Conservation (phyloP, 2,329 filamentous ascomycete genomes). For the Ramularia collo-cygni region DNA sequence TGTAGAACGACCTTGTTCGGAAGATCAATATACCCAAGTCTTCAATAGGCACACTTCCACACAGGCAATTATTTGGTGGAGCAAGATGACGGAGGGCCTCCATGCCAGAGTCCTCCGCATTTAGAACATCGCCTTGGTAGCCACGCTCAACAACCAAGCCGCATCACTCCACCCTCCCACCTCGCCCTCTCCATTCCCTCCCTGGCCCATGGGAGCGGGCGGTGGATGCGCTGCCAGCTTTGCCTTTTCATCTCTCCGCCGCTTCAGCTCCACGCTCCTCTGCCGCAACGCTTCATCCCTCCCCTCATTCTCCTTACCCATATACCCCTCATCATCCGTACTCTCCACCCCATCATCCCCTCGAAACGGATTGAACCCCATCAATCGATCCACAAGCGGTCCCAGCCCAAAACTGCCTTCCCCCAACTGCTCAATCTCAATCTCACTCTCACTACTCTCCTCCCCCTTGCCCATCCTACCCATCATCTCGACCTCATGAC, state of each 20-base stretch:
- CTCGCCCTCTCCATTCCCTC: conserved; percentile 33
- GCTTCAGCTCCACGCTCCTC: conserved; percentile 30
- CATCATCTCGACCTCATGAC: conserved; percentile 22
- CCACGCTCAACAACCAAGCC: conserved; percentile 51
- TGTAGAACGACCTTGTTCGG: too few species aligned
- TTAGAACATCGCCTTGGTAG: conserved; percentile 37
- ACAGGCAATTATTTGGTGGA: too few species aligned
- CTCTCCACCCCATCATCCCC: conserved; percentile 45
- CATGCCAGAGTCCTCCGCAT: background rate
- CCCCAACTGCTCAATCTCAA: conserved; percentile 48
- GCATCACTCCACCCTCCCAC: conserved; percentile 52
- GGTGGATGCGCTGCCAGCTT: conserved; percentile 16
- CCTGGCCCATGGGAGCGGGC: conserved; percentile 29
- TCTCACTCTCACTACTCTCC: conserved; percentile 37
- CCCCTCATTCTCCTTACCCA: conserved; percentile 22
- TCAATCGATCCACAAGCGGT: conserved; percentile 50
- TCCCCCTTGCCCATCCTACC: conserved; percentile 46
- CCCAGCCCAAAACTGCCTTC: conserved; percentile 50
- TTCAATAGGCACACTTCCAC: too few species aligned
- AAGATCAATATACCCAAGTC: too few species aligned
- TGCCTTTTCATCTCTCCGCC: conserved; percentile 30
- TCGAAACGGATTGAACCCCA: conserved; percentile 52
- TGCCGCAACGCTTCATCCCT: conserved; percentile 24
- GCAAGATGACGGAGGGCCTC: too few species aligned
- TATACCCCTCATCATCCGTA: conserved; percentile 25